Conservation (phyloP, 2,329 filamentous ascomycete genomes). For the Nigrospora oryzae region DNA sequence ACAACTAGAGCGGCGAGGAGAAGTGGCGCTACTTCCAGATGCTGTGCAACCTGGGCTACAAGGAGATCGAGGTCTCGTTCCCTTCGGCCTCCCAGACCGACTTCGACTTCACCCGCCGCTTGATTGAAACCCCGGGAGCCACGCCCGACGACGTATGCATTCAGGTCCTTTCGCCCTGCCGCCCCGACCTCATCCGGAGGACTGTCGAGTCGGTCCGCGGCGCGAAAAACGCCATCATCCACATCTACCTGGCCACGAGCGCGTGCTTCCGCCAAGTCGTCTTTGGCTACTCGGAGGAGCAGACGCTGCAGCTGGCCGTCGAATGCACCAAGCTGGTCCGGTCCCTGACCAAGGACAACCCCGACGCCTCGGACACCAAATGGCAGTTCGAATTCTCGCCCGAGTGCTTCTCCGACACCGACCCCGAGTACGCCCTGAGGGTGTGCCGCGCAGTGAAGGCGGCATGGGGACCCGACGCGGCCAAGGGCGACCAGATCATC, state of each 20-base stretch:
- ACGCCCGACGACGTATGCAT: slow-evolving; percentile 86
- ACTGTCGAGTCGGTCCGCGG: slow-evolving; percentile 86
- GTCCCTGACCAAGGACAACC: slow-evolving; percentile 78
- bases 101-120: slow-evolving; percentile 84
- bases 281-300: slow-evolving; percentile 77
- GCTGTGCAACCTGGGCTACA: slow-evolving; percentile 87
- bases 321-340: slow-evolving; percentile 80
- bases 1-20: slow-evolving; percentile 94
- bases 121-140: slow-evolving; percentile 76
- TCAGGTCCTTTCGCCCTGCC: slow-evolving; percentile 86
- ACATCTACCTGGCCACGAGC: slow-evolving; percentile 93
- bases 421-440: slow-evolving; percentile 71
- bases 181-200: slow-evolving; percentile 79
- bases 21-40: slow-evolving; percentile 95
- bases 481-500: slow-evolving; percentile 77
- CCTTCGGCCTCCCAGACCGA: slow-evolving; percentile 91
- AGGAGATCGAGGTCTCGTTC: slow-evolving; percentile 96
- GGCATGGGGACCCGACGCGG: slow-evolving; percentile 76
- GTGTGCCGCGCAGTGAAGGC: slow-evolving; percentile 90
- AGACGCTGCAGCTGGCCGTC: slow-evolving; percentile 74
- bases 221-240: slow-evolving; percentile 86
- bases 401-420: slow-evolving; percentile 85
- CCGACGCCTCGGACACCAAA: slow-evolving; percentile 44
- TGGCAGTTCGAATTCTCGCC: slow-evolving; percentile 82
- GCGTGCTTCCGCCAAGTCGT: slow-evolving; percentile 90